Base-by-base conservation (phyloP, 2,329 filamentous ascomycete species). In the Trichoderma sp. region DNA sequence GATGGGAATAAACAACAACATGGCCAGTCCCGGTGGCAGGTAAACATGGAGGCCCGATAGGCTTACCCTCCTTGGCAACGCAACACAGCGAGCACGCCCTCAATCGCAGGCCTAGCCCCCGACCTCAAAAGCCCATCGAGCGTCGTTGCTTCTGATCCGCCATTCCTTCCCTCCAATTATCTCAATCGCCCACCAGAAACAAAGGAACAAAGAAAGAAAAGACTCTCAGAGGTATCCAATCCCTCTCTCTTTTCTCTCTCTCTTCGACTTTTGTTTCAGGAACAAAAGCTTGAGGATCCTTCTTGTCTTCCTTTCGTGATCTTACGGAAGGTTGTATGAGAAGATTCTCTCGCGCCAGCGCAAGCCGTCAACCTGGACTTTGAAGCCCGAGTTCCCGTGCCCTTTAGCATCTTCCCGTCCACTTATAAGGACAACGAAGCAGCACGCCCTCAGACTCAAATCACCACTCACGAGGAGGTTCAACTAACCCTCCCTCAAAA, bases 321-420 rank as follows among this genome's bases (percentile, higher is more conserved):
- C 9, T 83, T 83, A 90, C 90, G 89, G 77, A 82, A 83, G 83
- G 82, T 83, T 84, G 82, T 80, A 82, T 83, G 89, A 93, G 91
- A 91, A 90, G 87, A 88, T 89, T 84, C 83, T 86, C 85, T 84
- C 82, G 85, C 90, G 86, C 86, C 84, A 84, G 83, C 79, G 91
- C 90, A 92, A 91, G 91, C 92, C 92, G 93, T 87, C 93, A 98
- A 94, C 89, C 95, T 98, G 95, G 95, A 98, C 93, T 98, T 97
- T 96, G 95, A 97, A 93, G 94, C 95, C 87, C 93, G 94, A 86
- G 93, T 98, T 86, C 94, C 95, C 89, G 96, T 98, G 87, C 95
- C 95, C 87, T 97, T 98, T 91, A 98, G 94, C 93, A 93, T 98
- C 92, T 98, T 98, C 91, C 95, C 95, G 88, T 97, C 94, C 86